These are phyloP conservation scores for Withania somnifera DNA, from an alignment of 305 asterid species.

Conservation along the genomic window DNA sequence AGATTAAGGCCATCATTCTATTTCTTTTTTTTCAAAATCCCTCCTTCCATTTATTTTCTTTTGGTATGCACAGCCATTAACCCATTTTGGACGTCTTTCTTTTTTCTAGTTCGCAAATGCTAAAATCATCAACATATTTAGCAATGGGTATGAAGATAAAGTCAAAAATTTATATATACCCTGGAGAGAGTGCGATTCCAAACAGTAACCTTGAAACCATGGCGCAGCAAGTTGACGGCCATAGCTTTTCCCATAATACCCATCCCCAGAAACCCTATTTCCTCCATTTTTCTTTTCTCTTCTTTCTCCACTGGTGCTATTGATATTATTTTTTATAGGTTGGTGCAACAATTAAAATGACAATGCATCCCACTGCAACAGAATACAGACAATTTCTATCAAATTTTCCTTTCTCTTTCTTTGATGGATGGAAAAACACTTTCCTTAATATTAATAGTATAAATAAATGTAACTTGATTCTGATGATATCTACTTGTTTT, in stretches of 20 bases:
- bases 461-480: background rate
- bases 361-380: background rate
- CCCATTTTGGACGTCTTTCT: no score
- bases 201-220: constrained; percentile 88
- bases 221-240: constrained; percentile 83
- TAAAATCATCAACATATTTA: no score
- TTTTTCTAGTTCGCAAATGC: no score
- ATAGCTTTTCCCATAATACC: constrained; percentile 97
- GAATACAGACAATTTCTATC: background rate
- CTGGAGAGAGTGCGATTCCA: constrained; percentile 90
- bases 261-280: constrained; percentile 78
- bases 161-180: constrained; percentile 22
- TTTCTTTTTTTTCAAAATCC: background rate
- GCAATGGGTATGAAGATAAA: background rate
- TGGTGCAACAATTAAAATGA: background rate
- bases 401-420: background rate
- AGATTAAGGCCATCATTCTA: background rate
- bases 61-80: no score
- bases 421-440: background rate
- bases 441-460: background rate
- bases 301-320: background rate
- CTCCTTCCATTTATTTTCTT: background rate
- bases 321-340: background rate
- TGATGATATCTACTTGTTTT: background rate
- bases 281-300: constrained; percentile 34